phyloP scores from a whole-genome alignment of 441 rosid genomes.

The Hura crepitans region DNA sequence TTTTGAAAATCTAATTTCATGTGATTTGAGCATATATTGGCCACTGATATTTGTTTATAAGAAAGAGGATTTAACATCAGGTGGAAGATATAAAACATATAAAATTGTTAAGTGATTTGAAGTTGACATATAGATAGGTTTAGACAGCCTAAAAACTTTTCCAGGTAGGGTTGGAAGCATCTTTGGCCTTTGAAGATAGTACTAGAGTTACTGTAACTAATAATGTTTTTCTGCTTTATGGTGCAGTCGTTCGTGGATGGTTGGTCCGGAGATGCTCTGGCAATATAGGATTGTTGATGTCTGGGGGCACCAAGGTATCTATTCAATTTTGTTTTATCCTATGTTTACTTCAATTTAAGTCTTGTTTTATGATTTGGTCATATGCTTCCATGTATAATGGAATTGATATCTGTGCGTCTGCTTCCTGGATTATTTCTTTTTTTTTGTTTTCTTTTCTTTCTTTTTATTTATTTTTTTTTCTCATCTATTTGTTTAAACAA shows the following conservation, averaged over 20 bases:
- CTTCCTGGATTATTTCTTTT: neutral
- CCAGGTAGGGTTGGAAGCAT: neutral
- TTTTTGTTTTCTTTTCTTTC: neutral
- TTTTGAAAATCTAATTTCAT: neutral
- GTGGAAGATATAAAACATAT: neutral
- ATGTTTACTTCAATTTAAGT: neutral
- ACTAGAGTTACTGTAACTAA: neutral
- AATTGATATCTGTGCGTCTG: neutral
- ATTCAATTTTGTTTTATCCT: neutral
- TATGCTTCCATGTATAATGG: neutral
- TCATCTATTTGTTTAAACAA: neutral
- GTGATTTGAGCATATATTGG: neutral
- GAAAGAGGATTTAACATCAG: neutral
- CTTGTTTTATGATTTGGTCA: neutral
- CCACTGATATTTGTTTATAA: neutral
- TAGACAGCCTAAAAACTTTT: neutral
- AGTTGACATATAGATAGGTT: neutral
- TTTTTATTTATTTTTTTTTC: neutral
- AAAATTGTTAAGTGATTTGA: neutral
- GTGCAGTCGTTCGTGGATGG: conserved; percentile 90
- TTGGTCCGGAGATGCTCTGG: conserved; percentile 93
- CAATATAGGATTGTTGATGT: conserved; percentile 54
- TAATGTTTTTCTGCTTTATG: conserved; percentile 8
- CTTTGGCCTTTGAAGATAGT: too few relatives aligned
- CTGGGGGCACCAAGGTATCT: conserved; percentile 55